Conservation (phyloP, 2,329 filamentous ascomycete genomes). For the Scleromitrula shiraiana region DNA sequence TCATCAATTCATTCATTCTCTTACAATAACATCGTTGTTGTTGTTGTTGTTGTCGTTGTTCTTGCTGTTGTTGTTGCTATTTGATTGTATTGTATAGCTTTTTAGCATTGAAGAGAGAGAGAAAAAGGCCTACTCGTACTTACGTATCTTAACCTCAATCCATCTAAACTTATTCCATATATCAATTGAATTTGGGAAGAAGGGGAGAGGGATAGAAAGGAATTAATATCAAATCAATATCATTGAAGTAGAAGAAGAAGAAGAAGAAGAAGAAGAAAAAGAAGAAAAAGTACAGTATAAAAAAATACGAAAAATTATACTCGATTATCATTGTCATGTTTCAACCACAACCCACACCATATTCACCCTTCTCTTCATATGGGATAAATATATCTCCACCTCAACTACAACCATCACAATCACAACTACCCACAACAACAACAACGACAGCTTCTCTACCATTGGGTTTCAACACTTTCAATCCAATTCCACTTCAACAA, state of each 20-base stretch:
- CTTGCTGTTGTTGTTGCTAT: too few species aligned
- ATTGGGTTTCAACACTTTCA: slow-evolving; percentile 6
- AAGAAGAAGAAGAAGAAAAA: neutral
- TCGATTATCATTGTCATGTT: slow-evolving; percentile 20
- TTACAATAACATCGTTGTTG: too few species aligned
- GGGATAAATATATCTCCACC: slow-evolving; percentile 12
- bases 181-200: neutral
- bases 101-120: too few species aligned
- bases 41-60: too few species aligned
- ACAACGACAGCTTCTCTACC: slow-evolving; percentile 2
- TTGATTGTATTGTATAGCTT: too few species aligned
- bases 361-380: slow-evolving; percentile 21
- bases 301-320: neutral
- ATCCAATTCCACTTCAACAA: neutral
- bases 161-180: neutral
- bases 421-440: neutral
- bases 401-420: slow-evolving; percentile 6
- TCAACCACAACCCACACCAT: slow-evolving; percentile 28
- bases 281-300: neutral
- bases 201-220: neutral
- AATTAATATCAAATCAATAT: neutral
- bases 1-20: too few species aligned
- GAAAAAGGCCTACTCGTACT: too few species aligned
- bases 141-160: too few species aligned
- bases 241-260: neutral